These are phyloP conservation scores for Candida michaelii DNA, from an alignment of 805 yeast genomes.

Conservation along the genomic window DNA sequence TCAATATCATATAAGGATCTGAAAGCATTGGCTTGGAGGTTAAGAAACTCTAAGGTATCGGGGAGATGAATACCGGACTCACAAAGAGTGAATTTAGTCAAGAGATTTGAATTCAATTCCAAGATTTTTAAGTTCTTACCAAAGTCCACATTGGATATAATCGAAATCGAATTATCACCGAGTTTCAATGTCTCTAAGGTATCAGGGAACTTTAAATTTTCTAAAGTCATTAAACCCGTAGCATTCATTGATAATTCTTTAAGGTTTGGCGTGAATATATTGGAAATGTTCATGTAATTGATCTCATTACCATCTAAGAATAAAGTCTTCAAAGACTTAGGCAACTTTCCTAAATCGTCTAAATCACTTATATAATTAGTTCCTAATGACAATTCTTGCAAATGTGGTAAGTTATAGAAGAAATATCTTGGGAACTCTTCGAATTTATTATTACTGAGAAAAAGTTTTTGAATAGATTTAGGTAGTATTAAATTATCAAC, in stretches of 20 bases:
- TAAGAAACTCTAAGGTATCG: neutral
- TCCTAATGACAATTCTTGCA: constrained; percentile 14
- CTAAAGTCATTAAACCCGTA: constrained; percentile 20
- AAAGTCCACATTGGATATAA: constrained; percentile 16
- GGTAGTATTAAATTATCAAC: constrained; percentile 17
- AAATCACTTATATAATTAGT: constrained; percentile 22
- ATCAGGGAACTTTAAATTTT: constrained; percentile 17
- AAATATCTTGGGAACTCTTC: constrained; percentile 16
- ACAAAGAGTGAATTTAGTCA: constrained; percentile 11
- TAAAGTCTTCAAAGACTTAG: constrained; percentile 15
- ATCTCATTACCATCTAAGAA: constrained; percentile 22
- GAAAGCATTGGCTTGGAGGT: constrained; percentile 3
- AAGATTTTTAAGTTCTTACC: constrained; percentile 13
- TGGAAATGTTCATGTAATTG: constrained; percentile 18
- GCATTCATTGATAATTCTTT: constrained; percentile 18
- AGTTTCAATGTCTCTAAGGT: constrained; percentile 16
- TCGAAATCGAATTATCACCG: constrained; percentile 18
- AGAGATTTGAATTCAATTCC: constrained; percentile 18
- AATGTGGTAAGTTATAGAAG: constrained; percentile 13
- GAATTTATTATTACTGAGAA: constrained; percentile 16
- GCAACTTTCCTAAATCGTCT: constrained; percentile 24
- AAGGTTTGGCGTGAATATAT: constrained; percentile 20
- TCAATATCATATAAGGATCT: neutral
- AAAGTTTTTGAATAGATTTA: constrained; percentile 13
- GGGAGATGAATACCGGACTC: neutral